Conservation (phyloP, 192 early-diverging fungal species). For the Coemansia sp. region DNA sequence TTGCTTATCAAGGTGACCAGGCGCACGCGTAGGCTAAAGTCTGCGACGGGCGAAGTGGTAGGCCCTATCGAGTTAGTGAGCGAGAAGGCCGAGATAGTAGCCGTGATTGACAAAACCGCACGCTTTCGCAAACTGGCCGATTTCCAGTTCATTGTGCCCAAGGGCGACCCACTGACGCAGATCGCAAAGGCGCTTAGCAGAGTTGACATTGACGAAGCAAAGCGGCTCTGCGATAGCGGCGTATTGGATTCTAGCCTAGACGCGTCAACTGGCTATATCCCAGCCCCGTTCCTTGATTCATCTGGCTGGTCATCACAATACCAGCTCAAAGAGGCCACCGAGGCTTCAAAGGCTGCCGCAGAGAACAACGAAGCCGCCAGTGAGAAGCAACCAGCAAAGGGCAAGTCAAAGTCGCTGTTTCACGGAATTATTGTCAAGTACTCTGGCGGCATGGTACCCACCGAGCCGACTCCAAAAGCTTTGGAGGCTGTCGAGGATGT, state of each 20-base stretch:
- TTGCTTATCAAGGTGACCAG: slow-evolving; percentile 52
- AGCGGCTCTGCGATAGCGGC: slow-evolving; percentile 20
- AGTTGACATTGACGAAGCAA: slow-evolving; percentile 35
- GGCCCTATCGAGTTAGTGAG: neutral
- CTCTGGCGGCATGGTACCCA: slow-evolving; percentile 12
- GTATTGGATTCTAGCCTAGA: slow-evolving; percentile 16
- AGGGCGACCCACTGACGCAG: slow-evolving; percentile 24
- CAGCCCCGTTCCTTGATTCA: slow-evolving; percentile 49
- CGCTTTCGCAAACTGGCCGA: slow-evolving; percentile 51
- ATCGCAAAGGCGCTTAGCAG: slow-evolving; percentile 4
- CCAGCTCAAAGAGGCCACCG: neutral
- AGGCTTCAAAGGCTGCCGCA: neutral
- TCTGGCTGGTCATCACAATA: slow-evolving; percentile 36
- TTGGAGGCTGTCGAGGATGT: slow-evolving; percentile 6
- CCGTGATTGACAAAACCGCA: slow-evolving; percentile 44
- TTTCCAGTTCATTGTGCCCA: slow-evolving; percentile 40
- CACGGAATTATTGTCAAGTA: slow-evolving; percentile 23
- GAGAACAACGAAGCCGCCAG: neutral
- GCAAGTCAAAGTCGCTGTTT: slow-evolving; percentile 3
- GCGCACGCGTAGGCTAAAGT: slow-evolving; percentile 22
- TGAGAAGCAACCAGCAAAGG: neutral
- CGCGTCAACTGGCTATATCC: slow-evolving; percentile 20
- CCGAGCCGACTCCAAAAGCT: slow-evolving; percentile 19
- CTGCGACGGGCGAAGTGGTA: neutral
- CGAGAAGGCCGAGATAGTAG: slow-evolving; percentile 30